Conservation (phyloP, 2,329 filamentous ascomycete genomes). For the Ophiocordyceps camponoti-floridani region DNA sequence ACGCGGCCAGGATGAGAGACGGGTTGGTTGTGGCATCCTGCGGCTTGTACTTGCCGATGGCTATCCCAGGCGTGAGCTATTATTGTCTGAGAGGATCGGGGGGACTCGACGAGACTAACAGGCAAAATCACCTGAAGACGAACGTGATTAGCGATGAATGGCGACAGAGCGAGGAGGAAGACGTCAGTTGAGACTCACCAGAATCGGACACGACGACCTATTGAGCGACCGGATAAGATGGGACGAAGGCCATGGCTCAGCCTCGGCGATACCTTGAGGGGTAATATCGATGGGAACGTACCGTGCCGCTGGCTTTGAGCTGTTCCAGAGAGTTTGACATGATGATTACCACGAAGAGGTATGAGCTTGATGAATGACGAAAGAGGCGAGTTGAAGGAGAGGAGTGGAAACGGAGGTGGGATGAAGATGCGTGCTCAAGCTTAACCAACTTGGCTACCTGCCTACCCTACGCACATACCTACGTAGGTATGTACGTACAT, state of each 20-base stretch:
- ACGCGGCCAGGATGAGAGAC: conserved; percentile 91
- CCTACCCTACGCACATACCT: too few species aligned
- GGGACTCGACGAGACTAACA: conserved; percentile 40
- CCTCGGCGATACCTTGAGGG: conserved; percentile 4
- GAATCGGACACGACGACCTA: conserved; percentile 95
- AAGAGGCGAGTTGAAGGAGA: neutral
- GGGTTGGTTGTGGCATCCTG: conserved; percentile 99
- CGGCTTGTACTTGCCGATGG: conserved; percentile 98
- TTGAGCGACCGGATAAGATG: conserved; percentile 1
- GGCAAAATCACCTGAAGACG: conserved; percentile 49
- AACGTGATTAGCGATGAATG: conserved; percentile 9
- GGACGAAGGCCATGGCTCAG: neutral
- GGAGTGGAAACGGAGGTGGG: neutral
- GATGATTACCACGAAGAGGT: conserved; percentile 4
- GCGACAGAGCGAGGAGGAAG: neutral
- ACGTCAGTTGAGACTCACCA: conserved; percentile 35
- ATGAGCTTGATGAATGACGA: neutral
- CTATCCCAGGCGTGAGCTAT: conserved; percentile 29
- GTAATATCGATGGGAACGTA: conserved; percentile 33
- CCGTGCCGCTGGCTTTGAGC: conserved; percentile 91
- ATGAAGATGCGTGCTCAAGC: too few species aligned
- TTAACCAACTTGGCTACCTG: too few species aligned
- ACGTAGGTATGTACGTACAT: too few species aligned
- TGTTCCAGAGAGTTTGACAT: conserved; percentile 92
- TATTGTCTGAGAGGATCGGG: conserved; percentile 1